Evolutionary conservation across 768 basidiomycete species (phyloP).

Genomic region (Kwoniella sp.): DNA sequence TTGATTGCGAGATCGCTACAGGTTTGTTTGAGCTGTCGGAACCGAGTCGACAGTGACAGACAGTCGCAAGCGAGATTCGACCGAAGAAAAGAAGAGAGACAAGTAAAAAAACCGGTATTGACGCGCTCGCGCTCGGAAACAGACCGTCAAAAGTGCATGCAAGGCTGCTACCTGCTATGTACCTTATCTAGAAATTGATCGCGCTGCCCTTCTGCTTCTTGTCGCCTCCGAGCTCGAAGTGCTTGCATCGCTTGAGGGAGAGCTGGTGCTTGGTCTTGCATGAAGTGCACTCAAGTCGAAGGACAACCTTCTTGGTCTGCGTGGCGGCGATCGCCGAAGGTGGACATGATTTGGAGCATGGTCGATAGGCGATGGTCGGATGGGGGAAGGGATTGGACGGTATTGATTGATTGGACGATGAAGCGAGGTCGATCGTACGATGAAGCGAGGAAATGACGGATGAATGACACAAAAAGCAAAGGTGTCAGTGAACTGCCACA

Average conservation of each 20-base stretch:
- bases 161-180: no score
- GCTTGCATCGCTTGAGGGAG: constrained; percentile 97
- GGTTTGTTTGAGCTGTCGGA: no score
- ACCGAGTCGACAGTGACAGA: neutral
- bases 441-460: constrained; percentile 1
- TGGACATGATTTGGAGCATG: no score
- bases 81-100: neutral
- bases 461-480: constrained; percentile 1
- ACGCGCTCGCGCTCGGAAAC: no score
- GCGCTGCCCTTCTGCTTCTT: constrained; percentile 74
- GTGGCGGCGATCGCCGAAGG: neutral
- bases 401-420: constrained; percentile 2
- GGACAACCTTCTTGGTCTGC: constrained; percentile 94
- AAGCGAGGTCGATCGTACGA: neutral
- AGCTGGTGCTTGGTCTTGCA: constrained; percentile 99
- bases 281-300: constrained; percentile 93
- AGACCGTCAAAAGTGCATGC: neutral
- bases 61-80: neutral
- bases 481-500: neutral
- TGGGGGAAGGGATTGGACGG: neutral
- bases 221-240: constrained; percentile 99
- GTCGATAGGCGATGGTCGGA: no score
- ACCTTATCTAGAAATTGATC: constrained; percentile 36
- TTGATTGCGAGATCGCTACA: no score
- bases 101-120: no score